A percentile compares a stretch with the other conserved stretches of the same genome.
Evolutionary conservation across 805 yeast species (phyloP).

Genomic region (Jamesozyma piceae): DNA sequence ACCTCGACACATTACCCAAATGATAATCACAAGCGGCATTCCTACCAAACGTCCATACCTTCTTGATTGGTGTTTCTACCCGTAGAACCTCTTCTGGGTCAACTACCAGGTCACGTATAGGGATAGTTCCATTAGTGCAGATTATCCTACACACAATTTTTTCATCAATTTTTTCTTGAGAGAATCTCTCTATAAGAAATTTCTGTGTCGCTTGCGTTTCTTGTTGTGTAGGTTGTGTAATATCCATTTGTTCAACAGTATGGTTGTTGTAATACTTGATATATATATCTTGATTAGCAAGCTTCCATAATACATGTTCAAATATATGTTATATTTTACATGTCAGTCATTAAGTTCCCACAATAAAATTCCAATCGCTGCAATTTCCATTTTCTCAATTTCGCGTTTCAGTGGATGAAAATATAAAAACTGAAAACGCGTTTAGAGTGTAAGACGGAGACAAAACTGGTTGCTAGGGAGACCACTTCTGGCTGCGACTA

Average conservation of each 20-base stretch:
- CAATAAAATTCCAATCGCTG: too few species aligned
- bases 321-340: too few species aligned
- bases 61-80: conserved; percentile 23
- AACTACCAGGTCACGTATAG: conserved; percentile 37
- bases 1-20: conserved; percentile 51
- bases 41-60: conserved; percentile 70
- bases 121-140: conserved; percentile 50
- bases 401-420: too few species aligned
- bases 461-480: too few species aligned
- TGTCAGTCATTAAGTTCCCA: too few species aligned
- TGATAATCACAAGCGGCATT: conserved; percentile 52
- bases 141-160: conserved; percentile 46
- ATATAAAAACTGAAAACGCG: too few species aligned
- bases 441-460: too few species aligned
- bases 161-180: conserved; percentile 33
- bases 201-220: conserved; percentile 35
- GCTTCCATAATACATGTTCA: too few species aligned
- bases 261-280: too few species aligned
- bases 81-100: conserved; percentile 26
- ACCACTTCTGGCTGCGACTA: too few species aligned
- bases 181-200: conserved; percentile 28
- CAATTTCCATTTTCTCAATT: too few species aligned
- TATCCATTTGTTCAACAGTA: conserved; percentile 29
- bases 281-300: too few species aligned
- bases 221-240: conserved; percentile 37